Base-by-base conservation (phyloP, 352 stramenopile genomes). In the Globisporangium spinosum region DNA sequence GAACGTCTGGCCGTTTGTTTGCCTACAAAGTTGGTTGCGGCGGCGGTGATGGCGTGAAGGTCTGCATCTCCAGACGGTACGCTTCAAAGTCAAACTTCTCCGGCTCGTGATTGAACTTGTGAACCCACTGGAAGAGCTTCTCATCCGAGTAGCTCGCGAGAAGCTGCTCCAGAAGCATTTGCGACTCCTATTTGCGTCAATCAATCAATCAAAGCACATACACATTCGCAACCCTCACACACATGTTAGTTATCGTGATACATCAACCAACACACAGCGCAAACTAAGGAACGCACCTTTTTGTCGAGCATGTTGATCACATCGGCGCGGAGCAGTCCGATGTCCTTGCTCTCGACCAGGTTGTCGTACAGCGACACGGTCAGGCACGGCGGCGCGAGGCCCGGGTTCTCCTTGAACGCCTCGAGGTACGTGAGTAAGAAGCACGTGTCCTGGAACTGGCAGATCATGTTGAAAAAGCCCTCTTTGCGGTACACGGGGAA, bases 301-400 rank as follows among this genome's bases (percentile, higher is more conserved):
- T 95, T 95, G 70, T 92, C 87, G 29, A 97, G 75, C 79, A 95
- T 89, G 58, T 93, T 93, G 67, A 91, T 84, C 55, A 97, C 85
- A 58, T 97, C 89, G 13, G 77, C 89, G 54, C 89, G 87, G 17
- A 95, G 60, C 0, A 97, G 57, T 0, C 79, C 76, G 8, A 95
- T 61, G n/a, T 91, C 71, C 60, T 97, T 95, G n/a, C 77, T 77
- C 53, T 73, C 72, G 15, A 91, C 49, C 59, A 97, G 67, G 53
- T 97, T 75, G 63, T 90, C 82, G 62, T 89, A 95, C 7, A 95
- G 70, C 23, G 88, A 90, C n/a, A 97, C 72, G 1, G 88, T 86
- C 17, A 97, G 66, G 67, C 87, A 95, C 17, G 89, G 89, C 38
- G 86, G 83, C 15, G 89, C 89, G 2, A 79, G 74, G 2, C 72